Evolutionary conservation across 2,329 filamentous ascomycete species (phyloP).

Genomic region (Zymoseptoria pseudotritici): DNA sequence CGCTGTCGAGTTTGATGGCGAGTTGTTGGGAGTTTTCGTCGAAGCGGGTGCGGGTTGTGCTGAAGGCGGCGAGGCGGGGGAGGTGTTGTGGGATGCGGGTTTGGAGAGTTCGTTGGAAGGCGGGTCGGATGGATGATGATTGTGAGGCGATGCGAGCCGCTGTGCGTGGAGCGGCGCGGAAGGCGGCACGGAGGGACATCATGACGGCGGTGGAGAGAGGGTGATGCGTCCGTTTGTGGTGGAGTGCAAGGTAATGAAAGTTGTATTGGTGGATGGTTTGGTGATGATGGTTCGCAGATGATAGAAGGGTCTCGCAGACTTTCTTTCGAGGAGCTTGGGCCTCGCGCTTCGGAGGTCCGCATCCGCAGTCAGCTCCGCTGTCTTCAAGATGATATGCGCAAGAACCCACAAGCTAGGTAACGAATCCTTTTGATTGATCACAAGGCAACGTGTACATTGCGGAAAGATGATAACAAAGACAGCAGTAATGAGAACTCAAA

Average conservation of each 20-base stretch:
- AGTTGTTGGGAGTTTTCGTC: slow-evolving; percentile 66
- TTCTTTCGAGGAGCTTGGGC: not conserved
- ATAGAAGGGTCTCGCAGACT: not conserved
- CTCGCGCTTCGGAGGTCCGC: not conserved
- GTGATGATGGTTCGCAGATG: not conserved
- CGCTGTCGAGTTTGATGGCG: slow-evolving; percentile 73
- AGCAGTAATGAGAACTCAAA: not conserved
- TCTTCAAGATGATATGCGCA: no score
- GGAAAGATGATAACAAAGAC: not conserved
- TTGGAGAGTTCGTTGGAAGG: slow-evolving; percentile 10
- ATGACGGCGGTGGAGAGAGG: slow-evolving; percentile 25
- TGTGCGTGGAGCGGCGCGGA: slow-evolving; percentile 39
- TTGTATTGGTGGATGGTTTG: not conserved
- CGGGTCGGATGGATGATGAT: slow-evolving; percentile 31
- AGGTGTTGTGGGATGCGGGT: slow-evolving; percentile 14
- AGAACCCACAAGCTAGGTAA: no score
- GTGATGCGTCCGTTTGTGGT: not conserved
- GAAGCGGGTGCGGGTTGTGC: slow-evolving; percentile 33
- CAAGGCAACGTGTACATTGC: no score
- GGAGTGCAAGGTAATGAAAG: not conserved
- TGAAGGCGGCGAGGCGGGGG: slow-evolving; percentile 31
- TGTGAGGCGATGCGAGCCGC: slow-evolving; percentile 35
- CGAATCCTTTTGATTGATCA: no score
- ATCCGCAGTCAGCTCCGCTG: not conserved
- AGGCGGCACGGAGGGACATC: slow-evolving; percentile 39